Conservation (phyloP, 2,329 filamentous ascomycete species). For the Fusarium cyanostomum region DNA sequence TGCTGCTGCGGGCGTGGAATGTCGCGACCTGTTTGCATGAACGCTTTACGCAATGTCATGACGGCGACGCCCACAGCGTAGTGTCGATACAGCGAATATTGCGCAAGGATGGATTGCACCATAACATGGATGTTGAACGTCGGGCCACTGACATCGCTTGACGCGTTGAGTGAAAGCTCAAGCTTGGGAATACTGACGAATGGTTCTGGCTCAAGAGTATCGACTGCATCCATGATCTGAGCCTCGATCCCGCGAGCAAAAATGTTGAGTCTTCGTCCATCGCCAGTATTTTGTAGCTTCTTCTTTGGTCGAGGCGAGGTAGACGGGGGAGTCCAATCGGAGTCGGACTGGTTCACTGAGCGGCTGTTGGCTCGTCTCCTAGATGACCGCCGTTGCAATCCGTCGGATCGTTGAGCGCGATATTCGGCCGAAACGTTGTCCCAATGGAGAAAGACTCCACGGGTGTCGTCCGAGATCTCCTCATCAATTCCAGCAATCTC, state of each 20-base stretch:
- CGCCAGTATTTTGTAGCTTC: slow-evolving; percentile 67
- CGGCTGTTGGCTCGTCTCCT: slow-evolving; percentile 80
- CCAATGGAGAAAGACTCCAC: slow-evolving; percentile 85
- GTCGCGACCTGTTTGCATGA: slow-evolving; percentile 63
- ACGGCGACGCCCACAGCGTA: slow-evolving; percentile 87
- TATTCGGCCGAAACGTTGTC: slow-evolving; percentile 92
- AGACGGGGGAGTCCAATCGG: slow-evolving; percentile 61
- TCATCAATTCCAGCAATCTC: slow-evolving; percentile 91
- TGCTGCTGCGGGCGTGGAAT: slow-evolving; percentile 47
- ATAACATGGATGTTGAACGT: slow-evolving; percentile 88
- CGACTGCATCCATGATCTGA: slow-evolving; percentile 87
- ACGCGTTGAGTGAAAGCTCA: slow-evolving; percentile 85
- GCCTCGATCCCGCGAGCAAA: slow-evolving; percentile 87
- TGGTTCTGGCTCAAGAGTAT: slow-evolving; percentile 84
- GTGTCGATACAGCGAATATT: slow-evolving; percentile 94
- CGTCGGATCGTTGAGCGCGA: slow-evolving; percentile 79
- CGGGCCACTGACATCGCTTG: slow-evolving; percentile 86
- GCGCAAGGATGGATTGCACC: slow-evolving; percentile 79
- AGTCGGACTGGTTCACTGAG: slow-evolving; percentile 73
- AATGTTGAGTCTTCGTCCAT: slow-evolving; percentile 83
- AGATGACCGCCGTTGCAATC: slow-evolving; percentile 63
- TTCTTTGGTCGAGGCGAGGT: slow-evolving; percentile 56
- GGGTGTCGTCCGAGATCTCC: slow-evolving; percentile 81
- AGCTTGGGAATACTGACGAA: slow-evolving; percentile 88
- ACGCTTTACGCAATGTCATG: slow-evolving; percentile 77